Evolutionary conservation across 345 rosid genomes (phyloP).

Genomic region (Eucalyptus lansdowneana): DNA sequence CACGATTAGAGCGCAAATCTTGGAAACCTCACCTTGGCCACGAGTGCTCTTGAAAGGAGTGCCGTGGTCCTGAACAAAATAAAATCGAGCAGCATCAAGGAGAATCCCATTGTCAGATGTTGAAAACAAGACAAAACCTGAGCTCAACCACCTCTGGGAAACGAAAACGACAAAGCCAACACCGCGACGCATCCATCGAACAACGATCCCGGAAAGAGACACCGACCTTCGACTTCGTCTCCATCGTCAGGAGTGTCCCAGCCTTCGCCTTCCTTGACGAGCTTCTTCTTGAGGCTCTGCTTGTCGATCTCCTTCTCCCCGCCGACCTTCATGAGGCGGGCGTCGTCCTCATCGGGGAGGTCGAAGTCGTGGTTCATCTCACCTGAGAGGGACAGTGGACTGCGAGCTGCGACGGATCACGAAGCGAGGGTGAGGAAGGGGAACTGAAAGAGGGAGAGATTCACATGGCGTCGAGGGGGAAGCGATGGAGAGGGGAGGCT

Average conservation of each 20-base stretch:
- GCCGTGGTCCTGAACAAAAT: constrained; percentile 76
- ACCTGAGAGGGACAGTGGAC: too few relatives aligned
- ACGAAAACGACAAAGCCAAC: not conserved
- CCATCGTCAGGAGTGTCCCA: constrained; percentile 25
- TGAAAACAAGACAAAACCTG: not conserved
- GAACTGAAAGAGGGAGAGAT: too few relatives aligned
- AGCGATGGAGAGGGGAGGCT: too few relatives aligned
- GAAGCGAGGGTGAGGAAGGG: too few relatives aligned
- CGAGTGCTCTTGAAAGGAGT: constrained; percentile 83
- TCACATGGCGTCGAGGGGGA: too few relatives aligned
- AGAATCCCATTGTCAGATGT: constrained; percentile 69
- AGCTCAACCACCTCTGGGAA: not conserved
- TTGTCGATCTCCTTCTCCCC: constrained; percentile 41
- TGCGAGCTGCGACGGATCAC: too few relatives aligned
- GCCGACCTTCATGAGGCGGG: not conserved
- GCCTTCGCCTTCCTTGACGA: constrained; percentile 27
- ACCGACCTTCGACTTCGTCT: constrained; percentile 30
- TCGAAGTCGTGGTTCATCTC: constrained; percentile 7
- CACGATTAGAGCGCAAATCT: not conserved
- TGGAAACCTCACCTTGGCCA: constrained; percentile 55
- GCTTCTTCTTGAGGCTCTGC: constrained; percentile 40
- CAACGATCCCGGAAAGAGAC: not conserved
- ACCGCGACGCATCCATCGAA: not conserved
- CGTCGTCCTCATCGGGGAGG: constrained; percentile 1
- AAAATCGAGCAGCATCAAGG: constrained; percentile 73